These are phyloP conservation scores for Pseudogymnoascus sp. DNA, from an alignment of 2,329 filamentous ascomycete species.

Conservation along the genomic window DNA sequence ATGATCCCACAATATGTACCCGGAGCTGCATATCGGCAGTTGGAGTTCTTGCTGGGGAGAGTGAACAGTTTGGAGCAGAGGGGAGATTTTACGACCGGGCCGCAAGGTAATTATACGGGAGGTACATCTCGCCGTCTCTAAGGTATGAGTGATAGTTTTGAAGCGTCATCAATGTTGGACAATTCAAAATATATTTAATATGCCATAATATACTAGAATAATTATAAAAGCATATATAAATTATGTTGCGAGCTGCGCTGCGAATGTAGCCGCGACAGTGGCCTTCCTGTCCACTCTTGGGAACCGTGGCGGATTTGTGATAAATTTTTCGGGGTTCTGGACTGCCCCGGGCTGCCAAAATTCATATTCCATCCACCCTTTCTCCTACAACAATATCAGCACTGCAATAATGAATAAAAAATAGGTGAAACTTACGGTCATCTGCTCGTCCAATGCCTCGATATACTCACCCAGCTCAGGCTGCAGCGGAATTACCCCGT, in stretches of 20 bases:
- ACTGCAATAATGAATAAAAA: background rate
- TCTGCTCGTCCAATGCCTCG: conserved; percentile 54
- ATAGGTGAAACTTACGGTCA: conserved; percentile 33
- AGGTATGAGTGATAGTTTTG: background rate
- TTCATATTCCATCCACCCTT: conserved; percentile 59
- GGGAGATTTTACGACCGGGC: conserved; percentile 24
- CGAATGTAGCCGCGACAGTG: background rate
- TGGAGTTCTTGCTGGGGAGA: conserved; percentile 55
- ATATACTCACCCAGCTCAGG: conserved; percentile 51
- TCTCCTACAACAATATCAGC: conserved; percentile 32
- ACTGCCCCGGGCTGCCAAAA: conserved; percentile 49
- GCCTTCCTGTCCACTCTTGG: background rate
- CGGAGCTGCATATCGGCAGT: conserved; percentile 47
- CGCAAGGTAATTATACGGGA: conserved; percentile 20
- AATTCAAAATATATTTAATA: background rate
- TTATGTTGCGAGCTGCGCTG: background rate
- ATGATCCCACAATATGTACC: conserved; percentile 50
- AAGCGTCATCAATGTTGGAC: background rate
- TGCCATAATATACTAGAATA: background rate
- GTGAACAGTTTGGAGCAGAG: conserved; percentile 37
- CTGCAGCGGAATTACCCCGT: conserved; percentile 50
- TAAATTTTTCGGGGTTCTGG: conserved; percentile 12
- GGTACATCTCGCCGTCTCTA: background rate
- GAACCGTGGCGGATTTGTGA: conserved; percentile 5
- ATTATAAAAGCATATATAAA: background rate